Conservation (phyloP, 495 filamentous ascomycete genomes). For the Xylona heveae region DNA sequence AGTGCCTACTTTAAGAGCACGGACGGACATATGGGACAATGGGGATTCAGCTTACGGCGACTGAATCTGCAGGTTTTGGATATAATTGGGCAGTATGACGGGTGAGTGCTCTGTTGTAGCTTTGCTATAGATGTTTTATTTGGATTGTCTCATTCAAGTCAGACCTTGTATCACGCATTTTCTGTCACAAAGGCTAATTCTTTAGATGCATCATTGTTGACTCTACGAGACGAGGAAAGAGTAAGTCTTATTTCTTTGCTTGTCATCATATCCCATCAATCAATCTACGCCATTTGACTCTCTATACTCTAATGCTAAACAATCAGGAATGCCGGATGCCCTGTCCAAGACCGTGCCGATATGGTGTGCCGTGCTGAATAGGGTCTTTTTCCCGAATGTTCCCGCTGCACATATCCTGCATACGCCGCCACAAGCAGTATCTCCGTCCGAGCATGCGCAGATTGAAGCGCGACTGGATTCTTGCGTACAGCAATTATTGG, state of each 20-base stretch:
- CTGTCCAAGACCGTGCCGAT: slow-evolving; percentile 85
- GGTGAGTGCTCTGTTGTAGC: slow-evolving; percentile 24
- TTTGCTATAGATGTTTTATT: slow-evolving; percentile 1
- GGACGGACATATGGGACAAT: slow-evolving; percentile 77
- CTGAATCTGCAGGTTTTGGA: slow-evolving; percentile 65
- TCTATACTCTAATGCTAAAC: too few species aligned
- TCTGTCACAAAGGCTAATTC: slow-evolving; percentile 3
- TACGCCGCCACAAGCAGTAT: slow-evolving; percentile 45
- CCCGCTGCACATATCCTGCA: slow-evolving; percentile 27
- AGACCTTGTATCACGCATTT: background rate
- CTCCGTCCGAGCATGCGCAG: slow-evolving; percentile 54
- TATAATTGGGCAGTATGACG: slow-evolving; percentile 35
- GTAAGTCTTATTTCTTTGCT: slow-evolving; percentile 19
- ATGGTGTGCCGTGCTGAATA: slow-evolving; percentile 75
- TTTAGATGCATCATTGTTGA: slow-evolving; percentile 76
- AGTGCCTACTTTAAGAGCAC: slow-evolving; percentile 95
- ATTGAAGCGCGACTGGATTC: slow-evolving; percentile 43
- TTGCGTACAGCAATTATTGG: slow-evolving; percentile 42
- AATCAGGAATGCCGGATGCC: slow-evolving; percentile 68
- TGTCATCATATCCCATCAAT: too few species aligned
- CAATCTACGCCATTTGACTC: too few species aligned
- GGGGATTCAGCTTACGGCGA: slow-evolving; percentile 67
- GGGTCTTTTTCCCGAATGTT: slow-evolving; percentile 44
- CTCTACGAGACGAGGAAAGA: slow-evolving; percentile 82
- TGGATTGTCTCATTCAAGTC: background rate